phyloP scores from a whole-genome alignment of 2,329 filamentous ascomycete genomes.

The Mycocentrospora acerina region DNA sequence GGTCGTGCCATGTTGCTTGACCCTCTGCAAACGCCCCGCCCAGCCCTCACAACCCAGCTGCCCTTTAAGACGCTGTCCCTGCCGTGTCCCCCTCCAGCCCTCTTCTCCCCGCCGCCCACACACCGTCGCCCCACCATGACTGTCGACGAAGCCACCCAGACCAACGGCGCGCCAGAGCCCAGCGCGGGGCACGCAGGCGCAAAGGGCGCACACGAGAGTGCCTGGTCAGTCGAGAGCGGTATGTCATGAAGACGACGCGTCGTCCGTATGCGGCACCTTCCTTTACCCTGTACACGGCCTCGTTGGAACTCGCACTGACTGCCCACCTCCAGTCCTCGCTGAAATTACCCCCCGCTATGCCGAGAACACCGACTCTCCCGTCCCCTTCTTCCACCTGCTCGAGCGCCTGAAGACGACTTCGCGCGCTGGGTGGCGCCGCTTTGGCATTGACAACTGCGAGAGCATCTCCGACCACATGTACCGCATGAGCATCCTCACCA shows the following conservation, averaged over 20 bases:
- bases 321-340: conserved; percentile 57
- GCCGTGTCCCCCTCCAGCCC: background rate
- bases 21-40: background rate
- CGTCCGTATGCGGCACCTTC: conserved; percentile 36
- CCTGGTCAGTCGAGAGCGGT: conserved; percentile 51
- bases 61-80: background rate
- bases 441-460: conserved; percentile 75
- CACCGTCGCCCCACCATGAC: conserved; percentile 20
- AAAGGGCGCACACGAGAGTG: conserved; percentile 17
- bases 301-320: conserved; percentile 3
- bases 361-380: conserved; percentile 67
- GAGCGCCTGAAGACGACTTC: conserved; percentile 95
- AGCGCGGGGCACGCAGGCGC: conserved; percentile 38
- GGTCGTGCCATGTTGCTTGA: too few species aligned
- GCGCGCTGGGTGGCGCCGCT: conserved; percentile 92
- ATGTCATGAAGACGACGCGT: conserved; percentile 38
- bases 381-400: conserved; percentile 93
- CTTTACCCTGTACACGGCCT: conserved; percentile 2
- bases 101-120: conserved; percentile 1
- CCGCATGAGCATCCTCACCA: conserved; percentile 94
- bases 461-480: conserved; percentile 99
- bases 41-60: background rate
- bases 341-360: conserved; percentile 61
- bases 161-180: conserved; percentile 41
- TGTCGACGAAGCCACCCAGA: conserved; percentile 43